Evolutionary conservation across 176 grass and related monocot species (phyloP).

Genomic region (maize (Zea mays)): Zm-B73-REFERENCE-NAM-5.0 NC_050098.1:200842501-200843000

Average conservation of each 20-base stretch:
- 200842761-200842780: neutral
- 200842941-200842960: constrained; percentile 15
- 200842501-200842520: neutral
- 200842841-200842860: constrained; percentile 2
- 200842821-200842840: constrained; percentile 1
- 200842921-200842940: neutral
- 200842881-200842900: neutral
- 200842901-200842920: neutral
- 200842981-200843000: neutral
- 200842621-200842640: neutral
- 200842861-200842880: constrained; percentile 6
- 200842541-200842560: neutral
- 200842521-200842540: neutral
- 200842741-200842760: neutral
- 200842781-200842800: neutral
- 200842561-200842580: neutral
- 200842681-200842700: neutral
- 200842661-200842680: neutral
- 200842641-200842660: neutral
- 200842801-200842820: constrained; percentile 18
- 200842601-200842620: neutral
- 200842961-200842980: too few relatives aligned
- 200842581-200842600: neutral
- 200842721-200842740: neutral
- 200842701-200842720: neutral